Evolutionary conservation across 305 asterid genomes (phyloP).

Genomic region (Solanum hybrid): DNA sequence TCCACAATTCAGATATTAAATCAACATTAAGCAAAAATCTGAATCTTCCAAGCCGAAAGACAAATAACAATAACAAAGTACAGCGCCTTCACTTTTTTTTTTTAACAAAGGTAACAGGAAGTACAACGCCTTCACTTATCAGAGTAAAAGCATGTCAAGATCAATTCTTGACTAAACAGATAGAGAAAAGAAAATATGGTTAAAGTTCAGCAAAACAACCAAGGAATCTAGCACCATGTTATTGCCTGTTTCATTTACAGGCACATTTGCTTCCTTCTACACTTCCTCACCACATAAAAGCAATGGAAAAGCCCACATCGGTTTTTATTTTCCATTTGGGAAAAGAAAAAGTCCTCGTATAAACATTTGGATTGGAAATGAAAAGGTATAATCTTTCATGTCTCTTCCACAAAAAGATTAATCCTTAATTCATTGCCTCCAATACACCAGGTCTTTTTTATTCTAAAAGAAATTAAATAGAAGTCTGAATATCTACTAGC

Average conservation of each 20-base stretch:
- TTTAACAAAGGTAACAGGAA: neutral
- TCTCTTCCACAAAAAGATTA: neutral
- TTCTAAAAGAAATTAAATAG: neutral
- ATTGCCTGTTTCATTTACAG: neutral
- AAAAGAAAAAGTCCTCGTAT: neutral
- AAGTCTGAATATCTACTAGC: neutral
- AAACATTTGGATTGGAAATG: neutral
- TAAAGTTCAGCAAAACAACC: neutral
- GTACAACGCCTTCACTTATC: neutral
- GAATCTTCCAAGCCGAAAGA: neutral
- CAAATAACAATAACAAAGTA: neutral
- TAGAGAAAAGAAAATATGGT: neutral
- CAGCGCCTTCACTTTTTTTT: neutral
- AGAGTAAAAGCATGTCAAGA: neutral
- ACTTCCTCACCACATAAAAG: neutral
- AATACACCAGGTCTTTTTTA: neutral
- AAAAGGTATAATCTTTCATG: neutral
- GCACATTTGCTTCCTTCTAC: neutral
- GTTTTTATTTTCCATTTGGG: neutral
- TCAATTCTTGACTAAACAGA: neutral
- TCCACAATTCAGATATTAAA: neutral
- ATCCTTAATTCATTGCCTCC: neutral
- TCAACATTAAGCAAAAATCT: neutral
- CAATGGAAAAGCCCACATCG: neutral
- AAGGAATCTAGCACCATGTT: neutral